A percentile compares a stretch with the other conserved stretches of the same genome.
These are phyloP conservation scores for Aspergillus latus DNA, from an alignment of 2,329 filamentous ascomycete species.

Conservation along the genomic window DNA sequence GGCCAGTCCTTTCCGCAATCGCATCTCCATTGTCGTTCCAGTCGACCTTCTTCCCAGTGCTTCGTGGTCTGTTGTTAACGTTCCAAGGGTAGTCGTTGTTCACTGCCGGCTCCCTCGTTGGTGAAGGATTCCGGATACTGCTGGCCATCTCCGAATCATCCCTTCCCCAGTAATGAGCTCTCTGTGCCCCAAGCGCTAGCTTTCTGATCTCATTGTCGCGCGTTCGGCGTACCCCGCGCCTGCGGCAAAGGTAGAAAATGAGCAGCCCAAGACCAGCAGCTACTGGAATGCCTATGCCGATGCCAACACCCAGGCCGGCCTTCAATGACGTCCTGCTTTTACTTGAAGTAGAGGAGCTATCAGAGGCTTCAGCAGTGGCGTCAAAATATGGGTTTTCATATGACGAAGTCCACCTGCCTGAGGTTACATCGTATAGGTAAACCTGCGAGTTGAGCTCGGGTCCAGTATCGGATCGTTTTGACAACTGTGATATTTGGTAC, in stretches of 20 bases:
- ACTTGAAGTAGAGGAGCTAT: slow-evolving; percentile 12
- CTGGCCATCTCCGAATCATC: slow-evolving; percentile 42
- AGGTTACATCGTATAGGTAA: slow-evolving; percentile 63
- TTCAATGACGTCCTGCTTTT: slow-evolving; percentile 37
- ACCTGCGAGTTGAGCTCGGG: slow-evolving; percentile 45
- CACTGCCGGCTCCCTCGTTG: slow-evolving; percentile 19
- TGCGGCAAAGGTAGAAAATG: slow-evolving; percentile 53
- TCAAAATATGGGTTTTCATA: slow-evolving; percentile 52
- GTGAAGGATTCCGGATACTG: slow-evolving; percentile 34
- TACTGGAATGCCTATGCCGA: slow-evolving; percentile 63
- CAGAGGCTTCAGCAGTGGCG: slow-evolving; percentile 6
- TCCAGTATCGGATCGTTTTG: slow-evolving; percentile 37
- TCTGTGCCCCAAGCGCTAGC: slow-evolving; percentile 52
- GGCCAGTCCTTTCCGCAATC: slow-evolving; percentile 43
- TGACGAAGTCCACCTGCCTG: slow-evolving; percentile 56
- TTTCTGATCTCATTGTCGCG: slow-evolving; percentile 58
- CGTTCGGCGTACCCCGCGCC: slow-evolving; percentile 42
- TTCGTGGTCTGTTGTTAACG: slow-evolving; percentile 18
- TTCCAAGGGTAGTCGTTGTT: slow-evolving; percentile 33
- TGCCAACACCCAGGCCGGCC: slow-evolving; percentile 63
- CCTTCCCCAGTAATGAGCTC: slow-evolving; percentile 43
- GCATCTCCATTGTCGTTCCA: slow-evolving; percentile 32
- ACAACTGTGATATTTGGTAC: slow-evolving; percentile 50
- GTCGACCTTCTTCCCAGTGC: slow-evolving; percentile 20
- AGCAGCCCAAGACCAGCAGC: slow-evolving; percentile 50